Evolutionary conservation across 78 protist genomes (phyloP), one percentile per base, ranked within the genome.

Genomic region (Polysphondylium violaceum): DNA sequence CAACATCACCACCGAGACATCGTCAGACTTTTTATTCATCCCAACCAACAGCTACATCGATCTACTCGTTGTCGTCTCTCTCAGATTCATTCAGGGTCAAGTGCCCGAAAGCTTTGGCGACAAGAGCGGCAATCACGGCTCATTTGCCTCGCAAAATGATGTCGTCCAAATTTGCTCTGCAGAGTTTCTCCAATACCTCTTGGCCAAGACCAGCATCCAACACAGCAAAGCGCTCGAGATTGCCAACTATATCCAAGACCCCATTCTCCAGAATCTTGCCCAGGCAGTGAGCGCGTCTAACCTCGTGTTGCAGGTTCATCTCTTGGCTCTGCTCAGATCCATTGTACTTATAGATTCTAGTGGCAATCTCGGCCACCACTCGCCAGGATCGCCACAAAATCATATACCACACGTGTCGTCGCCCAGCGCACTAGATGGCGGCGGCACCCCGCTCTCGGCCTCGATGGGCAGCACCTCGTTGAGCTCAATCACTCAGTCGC

Each of bases 81-180:
- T 87, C 2, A 65, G 93, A 50, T 87, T 87, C 47, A 55, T 87
- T 56, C 87, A 75, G 29, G 85, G 93, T 2, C 77, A 50, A 44
- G 87, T 76, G 19, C 58, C 88, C 36, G 6, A 40, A 3, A 27
- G 50, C 1, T 50, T 56, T 43, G 77, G 53, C 6, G 35, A 61
- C 7, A 53, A 68, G 7, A 55, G 60, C 7, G 40, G 36, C 16
- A 38, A 38, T n/a, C 73, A 65, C 40, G 55, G 40, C 6, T 58
- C 91, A 27, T 71, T 83, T 69, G 64, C 41, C 29, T 40, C 93
- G 9, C 86, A 87, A 36, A 87, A 87, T 60, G 87, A 73, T 19
- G 83, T 73, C 1, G 93, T 87, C 1, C 93, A 87, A 38, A 76
- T 87, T 43, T 76, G 93, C 31, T 81, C 93, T 5, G 93, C 93